Base-by-base conservation (phyloP, 2,329 filamentous ascomycete genomes). In the Xylaria sp. region DNA sequence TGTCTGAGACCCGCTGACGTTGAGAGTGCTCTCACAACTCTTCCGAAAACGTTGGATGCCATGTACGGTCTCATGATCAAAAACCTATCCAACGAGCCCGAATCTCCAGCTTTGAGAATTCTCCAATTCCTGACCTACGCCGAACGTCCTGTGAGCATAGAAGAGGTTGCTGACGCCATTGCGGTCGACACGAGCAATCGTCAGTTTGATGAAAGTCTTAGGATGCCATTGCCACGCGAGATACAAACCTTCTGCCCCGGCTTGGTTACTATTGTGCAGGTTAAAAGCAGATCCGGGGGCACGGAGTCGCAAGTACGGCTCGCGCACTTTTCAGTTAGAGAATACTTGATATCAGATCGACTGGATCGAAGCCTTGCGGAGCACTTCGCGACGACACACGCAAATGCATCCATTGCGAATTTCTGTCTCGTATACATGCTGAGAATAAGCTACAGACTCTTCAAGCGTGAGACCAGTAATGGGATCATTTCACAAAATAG, bases 261-360 rank as follows among this genome's bases (percentile, higher is more conserved):
- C 56, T 59, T 73, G 13, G 63, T 71, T 19, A 50, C 65, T n/a
- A 46, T 65, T 23, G 60, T 53, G 3, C 54, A 55, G 18, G 52
- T 9, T 13, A 39, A 8, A 13, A 39, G 8, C 7, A 13, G 11
- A 39, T 39, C 7, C 23, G 5, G 23, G 23, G 37, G 16, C 23
- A 59, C 5, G 10, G 11, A 46, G 2, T 52, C 9, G 2, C 57
- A 59, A 34, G 61, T 69, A 52, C 67, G 59, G 37, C 61, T 73
- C 5, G 68, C 70, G 6, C 70, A 75, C 65, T 70, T 68, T 16
- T 71, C 69, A 9, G 68, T 71, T 18, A 71, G 69, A 58, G 69
- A 72, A 37, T 73, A 69, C 54, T 61, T 72, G 6, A 55, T 52
- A 16, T 72, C 71, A 37, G 16, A 59, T 13, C 63, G 62, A 30